These are phyloP conservation scores for Globisporangium perplexum DNA, from an alignment of 352 stramenopile species.

Conservation along the genomic window DNA sequence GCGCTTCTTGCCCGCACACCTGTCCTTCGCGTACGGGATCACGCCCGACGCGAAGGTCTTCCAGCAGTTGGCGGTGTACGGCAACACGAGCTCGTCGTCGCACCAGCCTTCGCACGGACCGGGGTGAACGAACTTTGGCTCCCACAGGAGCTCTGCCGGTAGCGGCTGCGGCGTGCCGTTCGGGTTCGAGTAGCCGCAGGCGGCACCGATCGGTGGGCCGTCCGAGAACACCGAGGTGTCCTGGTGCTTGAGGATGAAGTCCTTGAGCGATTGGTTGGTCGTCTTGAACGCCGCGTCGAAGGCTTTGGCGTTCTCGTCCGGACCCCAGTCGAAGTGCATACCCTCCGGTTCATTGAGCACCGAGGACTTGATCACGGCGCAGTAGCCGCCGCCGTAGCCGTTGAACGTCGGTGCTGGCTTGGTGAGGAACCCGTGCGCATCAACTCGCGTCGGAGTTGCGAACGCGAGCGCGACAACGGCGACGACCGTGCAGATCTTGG, in stretches of 20 bases:
- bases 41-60: slow-evolving; percentile 1
- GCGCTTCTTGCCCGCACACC: slow-evolving; percentile 11
- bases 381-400: slow-evolving; percentile 2
- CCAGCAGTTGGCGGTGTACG: slow-evolving; percentile 14
- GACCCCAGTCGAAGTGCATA: slow-evolving; percentile 2
- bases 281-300: slow-evolving; percentile 8
- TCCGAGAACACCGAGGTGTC: neutral
- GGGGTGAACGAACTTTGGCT: slow-evolving; percentile 4
- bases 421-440: neutral
- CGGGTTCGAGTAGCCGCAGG: slow-evolving; percentile 8
- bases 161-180: slow-evolving; percentile 6
- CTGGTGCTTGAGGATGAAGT: slow-evolving; percentile 13
- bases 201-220: neutral
- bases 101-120: slow-evolving; percentile 13
- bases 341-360: neutral
- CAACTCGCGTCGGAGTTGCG: neutral
- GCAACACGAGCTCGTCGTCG: slow-evolving; percentile 10
- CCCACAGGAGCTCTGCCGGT: slow-evolving; percentile 4
- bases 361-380: neutral
- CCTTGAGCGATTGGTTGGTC: slow-evolving; percentile 7
- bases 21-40: slow-evolving; percentile 11
- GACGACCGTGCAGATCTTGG: neutral
- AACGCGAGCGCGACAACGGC: neutral
- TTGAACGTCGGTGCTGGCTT: slow-evolving; percentile 3
- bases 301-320: slow-evolving; percentile 3